Evolutionary conservation across 2,329 filamentous ascomycete species (phyloP).

Genomic region (Colletotrichum gloeosporioides): DNA sequence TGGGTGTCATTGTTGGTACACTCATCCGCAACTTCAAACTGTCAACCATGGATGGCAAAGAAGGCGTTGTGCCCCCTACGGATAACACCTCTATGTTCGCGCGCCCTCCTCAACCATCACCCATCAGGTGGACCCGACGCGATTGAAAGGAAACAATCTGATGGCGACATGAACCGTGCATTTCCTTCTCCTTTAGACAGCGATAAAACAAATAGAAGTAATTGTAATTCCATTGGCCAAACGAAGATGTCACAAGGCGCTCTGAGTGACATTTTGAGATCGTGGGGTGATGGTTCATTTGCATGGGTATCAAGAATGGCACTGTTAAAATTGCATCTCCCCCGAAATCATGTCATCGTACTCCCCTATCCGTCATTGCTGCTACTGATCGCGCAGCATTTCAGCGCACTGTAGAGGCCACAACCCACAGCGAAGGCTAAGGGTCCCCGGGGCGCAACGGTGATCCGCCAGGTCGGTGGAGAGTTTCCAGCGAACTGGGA

Average conservation of each 20-base stretch:
- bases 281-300: neutral
- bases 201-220: neutral
- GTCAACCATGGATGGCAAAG: slow-evolving; percentile 69
- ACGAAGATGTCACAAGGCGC: neutral
- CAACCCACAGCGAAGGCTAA: neutral
- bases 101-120: neutral
- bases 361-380: neutral
- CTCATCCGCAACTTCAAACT: slow-evolving; percentile 83
- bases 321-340: neutral
- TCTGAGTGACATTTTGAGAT: neutral
- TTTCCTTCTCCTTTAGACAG: neutral
- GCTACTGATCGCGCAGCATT: neutral
- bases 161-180: neutral
- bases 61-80: neutral
- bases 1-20: slow-evolving; percentile 82
- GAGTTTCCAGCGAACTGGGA: rapidly evolving
- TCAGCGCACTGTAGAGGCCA: neutral
- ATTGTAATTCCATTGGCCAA: neutral
- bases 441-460: neutral
- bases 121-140: neutral
- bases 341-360: neutral
- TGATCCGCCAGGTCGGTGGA: neutral
- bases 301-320: neutral
- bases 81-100: neutral
- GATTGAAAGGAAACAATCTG: neutral